Percentiles rank a stretch among this genome's conserved stretches.
phyloP scores from a whole-genome alignment of 2,329 filamentous ascomycete genomes.

The Trichoderma atrobrunneum region DNA sequence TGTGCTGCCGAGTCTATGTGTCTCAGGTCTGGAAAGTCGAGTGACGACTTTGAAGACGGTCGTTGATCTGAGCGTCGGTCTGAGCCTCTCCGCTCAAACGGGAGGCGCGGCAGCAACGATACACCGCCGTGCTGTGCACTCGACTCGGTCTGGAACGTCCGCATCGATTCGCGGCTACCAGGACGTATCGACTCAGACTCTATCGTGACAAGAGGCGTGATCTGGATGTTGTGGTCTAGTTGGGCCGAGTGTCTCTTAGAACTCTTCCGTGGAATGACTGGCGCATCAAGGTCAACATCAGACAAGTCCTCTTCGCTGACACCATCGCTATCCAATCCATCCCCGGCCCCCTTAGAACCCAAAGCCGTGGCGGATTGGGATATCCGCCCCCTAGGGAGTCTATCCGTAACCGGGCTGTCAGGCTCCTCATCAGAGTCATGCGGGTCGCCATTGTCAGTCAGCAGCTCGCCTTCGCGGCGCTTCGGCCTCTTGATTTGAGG shows the following conservation, averaged over 20 bases:
- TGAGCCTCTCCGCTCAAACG: constrained; percentile 57
- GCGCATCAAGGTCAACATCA: constrained; percentile 40
- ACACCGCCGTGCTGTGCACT: constrained; percentile 9
- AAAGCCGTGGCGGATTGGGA: constrained; percentile 12
- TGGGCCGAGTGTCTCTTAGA: constrained; percentile 58
- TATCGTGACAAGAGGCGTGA: constrained; percentile 37
- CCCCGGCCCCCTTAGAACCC: constrained; percentile 17
- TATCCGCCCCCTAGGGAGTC: constrained; percentile 24
- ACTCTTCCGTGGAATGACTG: constrained; percentile 68
- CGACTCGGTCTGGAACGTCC: neutral
- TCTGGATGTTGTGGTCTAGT: constrained; percentile 31
- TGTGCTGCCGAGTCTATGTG: constrained; percentile 39
- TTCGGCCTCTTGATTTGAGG: constrained; percentile 28
- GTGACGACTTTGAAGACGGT: constrained; percentile 50
- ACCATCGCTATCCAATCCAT: neutral
- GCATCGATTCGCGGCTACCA: constrained; percentile 20
- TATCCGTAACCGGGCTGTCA: constrained; percentile 34
- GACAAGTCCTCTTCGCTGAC: constrained; percentile 39
- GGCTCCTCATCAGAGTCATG: constrained; percentile 44
- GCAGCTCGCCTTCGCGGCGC: constrained; percentile 36
- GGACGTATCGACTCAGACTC: constrained; percentile 24
- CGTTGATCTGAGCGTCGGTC: constrained; percentile 54
- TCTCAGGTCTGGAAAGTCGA: constrained; percentile 46
- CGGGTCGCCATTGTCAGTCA: constrained; percentile 47
- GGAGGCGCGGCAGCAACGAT: constrained; percentile 38